Percentiles rank a stretch among this genome's conserved stretches.
phyloP scores from a whole-genome alignment of 2,329 filamentous ascomycete genomes.

The Aspergillus cejpii region DNA sequence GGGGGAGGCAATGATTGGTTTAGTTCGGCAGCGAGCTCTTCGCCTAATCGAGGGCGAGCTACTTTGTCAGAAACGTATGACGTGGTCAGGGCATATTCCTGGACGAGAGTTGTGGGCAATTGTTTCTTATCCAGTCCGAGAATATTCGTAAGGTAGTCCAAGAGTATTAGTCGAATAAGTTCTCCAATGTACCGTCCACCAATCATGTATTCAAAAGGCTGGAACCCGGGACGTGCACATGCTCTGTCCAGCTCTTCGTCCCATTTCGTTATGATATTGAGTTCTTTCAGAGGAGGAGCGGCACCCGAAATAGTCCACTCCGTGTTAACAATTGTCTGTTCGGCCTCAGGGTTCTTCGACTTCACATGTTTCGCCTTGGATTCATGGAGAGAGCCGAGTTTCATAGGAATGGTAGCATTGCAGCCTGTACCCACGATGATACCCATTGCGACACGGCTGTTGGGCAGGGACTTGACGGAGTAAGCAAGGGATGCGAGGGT shows the following conservation, averaged over 20 bases:
- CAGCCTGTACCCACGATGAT: slow-evolving; percentile 75
- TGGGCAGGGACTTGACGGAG: slow-evolving; percentile 54
- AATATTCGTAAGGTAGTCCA: slow-evolving; percentile 55
- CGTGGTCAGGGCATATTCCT: slow-evolving; percentile 60
- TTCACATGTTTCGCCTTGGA: slow-evolving; percentile 53
- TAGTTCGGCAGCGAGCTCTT: slow-evolving; percentile 42
- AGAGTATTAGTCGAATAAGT: slow-evolving; percentile 62
- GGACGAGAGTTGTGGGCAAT: slow-evolving; percentile 52
- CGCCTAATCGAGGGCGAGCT: slow-evolving; percentile 48
- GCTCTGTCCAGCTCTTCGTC: slow-evolving; percentile 60
- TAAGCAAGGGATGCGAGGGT: slow-evolving; percentile 73
- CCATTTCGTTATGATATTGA: slow-evolving; percentile 60
- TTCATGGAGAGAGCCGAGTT: slow-evolving; percentile 54
- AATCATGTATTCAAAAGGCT: slow-evolving; percentile 80
- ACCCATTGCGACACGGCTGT: slow-evolving; percentile 66
- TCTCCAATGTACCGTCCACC: slow-evolving; percentile 71
- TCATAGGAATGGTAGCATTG: slow-evolving; percentile 72
- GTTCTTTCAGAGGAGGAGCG: slow-evolving; percentile 57
- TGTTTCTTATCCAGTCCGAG: slow-evolving; percentile 31
- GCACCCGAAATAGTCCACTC: slow-evolving; percentile 78
- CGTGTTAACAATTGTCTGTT: slow-evolving; percentile 71
- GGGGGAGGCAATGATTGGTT: slow-evolving; percentile 50
- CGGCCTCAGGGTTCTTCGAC: slow-evolving; percentile 45
- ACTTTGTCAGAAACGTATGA: slow-evolving; percentile 66
- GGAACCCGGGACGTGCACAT: slow-evolving; percentile 66